A percentile compares a stretch with the other conserved stretches of the same genome.
These are phyloP conservation scores for Populus tomentosa DNA, from an alignment of 441 rosid species.

Conservation along the genomic window DNA sequence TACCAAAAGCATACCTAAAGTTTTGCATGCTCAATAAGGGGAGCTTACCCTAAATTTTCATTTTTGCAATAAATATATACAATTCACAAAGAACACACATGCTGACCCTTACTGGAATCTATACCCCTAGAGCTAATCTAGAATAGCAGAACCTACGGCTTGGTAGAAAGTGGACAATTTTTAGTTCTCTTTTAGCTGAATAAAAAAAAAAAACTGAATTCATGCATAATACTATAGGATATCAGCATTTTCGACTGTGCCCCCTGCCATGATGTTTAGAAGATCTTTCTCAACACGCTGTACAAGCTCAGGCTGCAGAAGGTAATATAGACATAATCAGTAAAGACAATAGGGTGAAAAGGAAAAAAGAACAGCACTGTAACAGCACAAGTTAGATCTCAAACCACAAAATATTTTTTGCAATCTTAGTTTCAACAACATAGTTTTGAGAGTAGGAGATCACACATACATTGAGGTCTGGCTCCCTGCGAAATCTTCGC, in stretches of 20 bases:
- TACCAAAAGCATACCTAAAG: not conserved
- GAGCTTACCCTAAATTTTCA: not conserved
- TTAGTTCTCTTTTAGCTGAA: not conserved
- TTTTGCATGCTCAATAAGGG: not conserved
- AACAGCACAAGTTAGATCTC: not conserved
- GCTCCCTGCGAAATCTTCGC: conserved; percentile 93
- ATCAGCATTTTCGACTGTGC: conserved; percentile 65
- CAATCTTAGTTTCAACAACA: not conserved
- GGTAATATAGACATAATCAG: not conserved
- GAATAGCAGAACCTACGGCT: not conserved
- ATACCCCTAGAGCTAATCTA: too few relatives aligned
- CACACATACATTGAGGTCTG: conserved; percentile 75
- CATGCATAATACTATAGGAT: conserved; percentile 36
- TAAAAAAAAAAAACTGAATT: not conserved
- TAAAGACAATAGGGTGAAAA: not conserved
- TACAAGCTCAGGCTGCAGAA: conserved; percentile 89
- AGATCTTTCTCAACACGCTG: conserved; percentile 82
- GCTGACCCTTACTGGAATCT: too few relatives aligned
- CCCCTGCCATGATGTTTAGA: conserved; percentile 81
- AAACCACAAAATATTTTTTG: not conserved
- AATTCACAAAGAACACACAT: too few relatives aligned
- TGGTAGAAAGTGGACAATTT: not conserved
- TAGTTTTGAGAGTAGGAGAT: not conserved
- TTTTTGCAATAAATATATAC: not conserved
- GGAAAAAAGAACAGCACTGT: not conserved